These are phyloP conservation scores for Gloeopeniophorella convolvens DNA, from an alignment of 768 basidiomycete species.

Conservation along the genomic window DNA sequence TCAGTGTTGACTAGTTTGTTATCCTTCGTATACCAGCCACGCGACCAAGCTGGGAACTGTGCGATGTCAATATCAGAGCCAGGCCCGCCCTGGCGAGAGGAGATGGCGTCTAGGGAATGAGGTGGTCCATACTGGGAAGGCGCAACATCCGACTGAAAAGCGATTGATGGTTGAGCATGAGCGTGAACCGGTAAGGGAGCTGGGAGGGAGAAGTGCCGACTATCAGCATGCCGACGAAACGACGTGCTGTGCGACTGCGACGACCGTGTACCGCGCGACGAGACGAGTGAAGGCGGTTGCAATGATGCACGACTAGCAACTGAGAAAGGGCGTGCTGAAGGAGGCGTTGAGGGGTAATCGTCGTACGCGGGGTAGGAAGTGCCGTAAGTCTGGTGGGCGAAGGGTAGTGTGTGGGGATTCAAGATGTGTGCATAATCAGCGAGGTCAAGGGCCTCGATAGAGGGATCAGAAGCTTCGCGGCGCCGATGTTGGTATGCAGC, in stretches of 20 bases:
- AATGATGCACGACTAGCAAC: conserved; percentile 22
- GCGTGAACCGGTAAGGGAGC: conserved; percentile 23
- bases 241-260: conserved; percentile 28
- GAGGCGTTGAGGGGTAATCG: conserved; percentile 29
- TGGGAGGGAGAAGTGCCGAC: conserved; percentile 46
- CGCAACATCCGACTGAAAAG: neutral
- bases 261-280: conserved; percentile 23
- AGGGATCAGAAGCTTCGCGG: conserved; percentile 54
- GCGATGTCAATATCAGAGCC: conserved; percentile 51
- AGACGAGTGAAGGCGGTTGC: conserved; percentile 31
- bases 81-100: conserved; percentile 18
- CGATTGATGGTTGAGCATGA: neutral
- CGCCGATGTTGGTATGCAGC: conserved; percentile 9
- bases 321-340: conserved; percentile 13
- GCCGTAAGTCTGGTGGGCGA: too few species aligned
- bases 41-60: conserved; percentile 59
- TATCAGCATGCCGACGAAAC: conserved; percentile 20
- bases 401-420: conserved; percentile 19
- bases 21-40: conserved; percentile 48
- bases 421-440: conserved; percentile 54
- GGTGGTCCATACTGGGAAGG: neutral
- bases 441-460: conserved; percentile 65
- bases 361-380: too few species aligned
- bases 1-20: conserved; percentile 8
- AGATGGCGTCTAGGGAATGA: conserved; percentile 4